A percentile compares a stretch with the other conserved stretches of the same genome.
Evolutionary conservation across 1,284 basidiomycete species (phyloP).

Genomic region (Leccinum solheimii): DNA sequence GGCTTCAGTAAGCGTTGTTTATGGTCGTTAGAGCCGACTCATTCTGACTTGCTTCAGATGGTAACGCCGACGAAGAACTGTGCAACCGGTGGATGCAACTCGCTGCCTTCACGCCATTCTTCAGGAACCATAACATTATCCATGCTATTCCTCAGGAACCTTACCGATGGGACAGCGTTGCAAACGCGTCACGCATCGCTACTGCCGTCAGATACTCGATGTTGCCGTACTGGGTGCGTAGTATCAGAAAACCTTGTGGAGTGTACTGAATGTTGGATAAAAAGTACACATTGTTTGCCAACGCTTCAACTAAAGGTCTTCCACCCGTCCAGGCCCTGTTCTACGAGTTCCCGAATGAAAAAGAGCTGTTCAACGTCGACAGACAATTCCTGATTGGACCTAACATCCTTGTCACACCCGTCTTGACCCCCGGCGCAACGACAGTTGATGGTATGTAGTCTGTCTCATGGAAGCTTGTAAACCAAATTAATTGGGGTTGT

Average conservation of each 20-base stretch:
- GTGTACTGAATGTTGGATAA: constrained; percentile 26
- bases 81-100: constrained; percentile 84
- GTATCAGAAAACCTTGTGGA: neutral
- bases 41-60: constrained; percentile 38
- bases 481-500: neutral
- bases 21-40: neutral
- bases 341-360: constrained; percentile 73
- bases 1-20: constrained; percentile 51
- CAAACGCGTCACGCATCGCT: constrained; percentile 68
- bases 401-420: constrained; percentile 73
- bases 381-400: constrained; percentile 71
- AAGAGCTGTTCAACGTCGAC: constrained; percentile 62
- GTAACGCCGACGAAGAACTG: constrained; percentile 77
- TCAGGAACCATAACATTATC: constrained; percentile 63
- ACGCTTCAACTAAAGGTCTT: constrained; percentile 60
- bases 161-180: constrained; percentile 75
- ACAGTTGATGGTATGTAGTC: constrained; percentile 42
- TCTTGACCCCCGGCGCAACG: constrained; percentile 52
- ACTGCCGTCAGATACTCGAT: constrained; percentile 66
- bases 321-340: constrained; percentile 74
- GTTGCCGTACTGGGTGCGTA: constrained; percentile 72
- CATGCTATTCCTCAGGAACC: constrained; percentile 70
- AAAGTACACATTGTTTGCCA: constrained; percentile 75
- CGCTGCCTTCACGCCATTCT: constrained; percentile 72
- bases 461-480: neutral